Percentiles rank a stretch among this genome's conserved stretches.
These are phyloP conservation scores for Ascodesmis nigricans DNA, from an alignment of 495 filamentous ascomycete genomes.

Conservation along the genomic window DNA sequence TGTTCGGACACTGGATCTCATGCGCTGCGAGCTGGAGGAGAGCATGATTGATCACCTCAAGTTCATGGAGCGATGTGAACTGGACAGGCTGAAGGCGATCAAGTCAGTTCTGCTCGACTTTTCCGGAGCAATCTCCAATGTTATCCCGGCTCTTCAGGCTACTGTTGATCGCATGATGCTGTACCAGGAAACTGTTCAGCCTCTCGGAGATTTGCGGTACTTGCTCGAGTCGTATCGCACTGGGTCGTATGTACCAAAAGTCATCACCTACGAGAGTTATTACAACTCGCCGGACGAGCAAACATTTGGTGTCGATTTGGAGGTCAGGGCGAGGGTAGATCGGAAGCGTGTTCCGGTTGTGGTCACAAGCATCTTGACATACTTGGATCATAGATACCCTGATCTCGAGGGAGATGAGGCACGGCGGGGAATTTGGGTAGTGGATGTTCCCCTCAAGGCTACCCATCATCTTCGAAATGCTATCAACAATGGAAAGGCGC, in stretches of 20 bases:
- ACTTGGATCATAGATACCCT: slow-evolving; percentile 83
- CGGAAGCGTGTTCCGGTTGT: slow-evolving; percentile 86
- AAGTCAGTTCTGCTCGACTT: slow-evolving; percentile 96
- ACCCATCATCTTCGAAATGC: slow-evolving; percentile 64
- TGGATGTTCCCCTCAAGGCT: slow-evolving; percentile 65
- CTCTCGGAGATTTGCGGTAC: slow-evolving; percentile 74
- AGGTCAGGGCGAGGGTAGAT: slow-evolving; percentile 78
- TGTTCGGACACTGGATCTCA: slow-evolving; percentile 63
- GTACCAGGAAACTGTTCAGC: slow-evolving; percentile 95
- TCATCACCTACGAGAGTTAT: slow-evolving; percentile 95
- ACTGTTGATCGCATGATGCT: slow-evolving; percentile 96
- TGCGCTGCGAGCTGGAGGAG: slow-evolving; percentile 86
- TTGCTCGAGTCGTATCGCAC: slow-evolving; percentile 96
- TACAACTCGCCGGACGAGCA: slow-evolving; percentile 96
- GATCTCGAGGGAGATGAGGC: slow-evolving; percentile 95
- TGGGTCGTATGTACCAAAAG: slow-evolving; percentile 70
- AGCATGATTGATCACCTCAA: slow-evolving; percentile 76
- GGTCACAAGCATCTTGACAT: slow-evolving; percentile 79
- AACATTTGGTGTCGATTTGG: slow-evolving; percentile 91
- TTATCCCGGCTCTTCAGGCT: slow-evolving; percentile 86
- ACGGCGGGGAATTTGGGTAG: slow-evolving; percentile 77
- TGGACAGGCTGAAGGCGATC: slow-evolving; percentile 89
- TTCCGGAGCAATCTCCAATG: slow-evolving; percentile 92
- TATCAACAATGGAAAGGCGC: slow-evolving; percentile 73
- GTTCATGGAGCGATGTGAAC: slow-evolving; percentile 94